Percentiles rank a stretch among this genome's conserved stretches.
phyloP scores from a whole-genome alignment of 2,329 filamentous ascomycete genomes.

The Sphaceloma murrayae region DNA sequence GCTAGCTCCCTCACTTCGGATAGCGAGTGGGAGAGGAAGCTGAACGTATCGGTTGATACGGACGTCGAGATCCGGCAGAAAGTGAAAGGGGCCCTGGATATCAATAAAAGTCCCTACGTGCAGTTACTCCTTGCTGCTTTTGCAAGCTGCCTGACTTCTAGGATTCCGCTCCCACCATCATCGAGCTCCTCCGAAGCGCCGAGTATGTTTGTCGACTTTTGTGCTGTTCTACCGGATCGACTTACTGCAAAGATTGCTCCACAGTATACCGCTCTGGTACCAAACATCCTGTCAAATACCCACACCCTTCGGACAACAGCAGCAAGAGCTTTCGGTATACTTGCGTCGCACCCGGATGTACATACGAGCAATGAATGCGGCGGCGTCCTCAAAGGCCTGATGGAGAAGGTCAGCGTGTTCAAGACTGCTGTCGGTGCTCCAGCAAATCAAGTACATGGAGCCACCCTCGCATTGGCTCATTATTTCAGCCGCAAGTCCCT shows the following conservation, averaged over 20 bases:
- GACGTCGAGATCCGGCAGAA: constrained; percentile 55
- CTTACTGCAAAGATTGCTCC: constrained; percentile 43
- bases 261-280: constrained; percentile 45
- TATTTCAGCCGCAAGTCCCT: constrained; percentile 48
- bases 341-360: constrained; percentile 51
- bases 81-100: constrained; percentile 36
- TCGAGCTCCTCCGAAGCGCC: constrained; percentile 17
- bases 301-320: constrained; percentile 56
- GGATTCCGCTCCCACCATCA: constrained; percentile 6
- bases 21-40: constrained; percentile 72
- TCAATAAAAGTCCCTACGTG: not conserved
- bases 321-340: constrained; percentile 63
- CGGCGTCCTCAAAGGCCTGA: constrained; percentile 38
- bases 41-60: constrained; percentile 63
- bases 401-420: constrained; percentile 44
- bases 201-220: constrained; percentile 44
- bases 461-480: constrained; percentile 50
- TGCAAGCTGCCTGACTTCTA: constrained; percentile 8
- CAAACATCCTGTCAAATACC: constrained; percentile 61
- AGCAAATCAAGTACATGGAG: constrained; percentile 51
- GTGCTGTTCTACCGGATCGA: constrained; percentile 46
- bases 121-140: constrained; percentile 18
- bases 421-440: constrained; percentile 50
- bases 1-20: constrained; percentile 48
- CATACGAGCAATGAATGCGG: constrained; percentile 35